Evolutionary conservation across 495 filamentous ascomycete genomes (phyloP).

Genomic region (Xylaria telfairii): DNA sequence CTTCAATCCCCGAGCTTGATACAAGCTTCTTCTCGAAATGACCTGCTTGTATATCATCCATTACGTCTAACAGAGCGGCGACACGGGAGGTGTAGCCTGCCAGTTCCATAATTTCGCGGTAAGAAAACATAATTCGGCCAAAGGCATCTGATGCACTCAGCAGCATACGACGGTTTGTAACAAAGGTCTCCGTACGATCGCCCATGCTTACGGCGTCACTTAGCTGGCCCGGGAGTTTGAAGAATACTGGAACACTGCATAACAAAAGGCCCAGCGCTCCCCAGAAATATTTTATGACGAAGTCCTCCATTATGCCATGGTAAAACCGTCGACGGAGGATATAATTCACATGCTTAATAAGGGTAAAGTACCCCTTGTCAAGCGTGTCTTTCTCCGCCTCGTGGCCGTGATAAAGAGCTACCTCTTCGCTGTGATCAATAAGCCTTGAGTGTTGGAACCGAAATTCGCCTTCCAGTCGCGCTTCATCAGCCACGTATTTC

Average conservation of each 20-base stretch:
- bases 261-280: conserved; percentile 89
- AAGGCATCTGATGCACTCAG: conserved; percentile 94
- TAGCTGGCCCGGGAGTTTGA: conserved; percentile 77
- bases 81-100: conserved; percentile 95
- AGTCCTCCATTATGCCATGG: conserved; percentile 98
- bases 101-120: conserved; percentile 94
- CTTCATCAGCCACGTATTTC: conserved; percentile 97
- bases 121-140: conserved; percentile 96
- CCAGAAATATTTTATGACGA: conserved; percentile 99
- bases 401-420: conserved; percentile 91
- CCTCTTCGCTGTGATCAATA: conserved; percentile 94
- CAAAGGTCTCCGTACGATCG: conserved; percentile 92
- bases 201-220: conserved; percentile 75
- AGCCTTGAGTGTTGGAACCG: conserved; percentile 91
- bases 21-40: conserved; percentile 96
- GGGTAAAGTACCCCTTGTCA: conserved; percentile 97
- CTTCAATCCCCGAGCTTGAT: conserved; percentile 78
- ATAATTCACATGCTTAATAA: conserved; percentile 98
- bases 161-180: conserved; percentile 91
- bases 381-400: conserved; percentile 96
- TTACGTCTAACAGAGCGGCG: conserved; percentile 85
- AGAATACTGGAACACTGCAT: conserved; percentile 96
- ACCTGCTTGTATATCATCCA: conserved; percentile 88
- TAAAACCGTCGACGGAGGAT: conserved; percentile 88
- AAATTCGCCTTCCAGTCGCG: conserved; percentile 92